Evolutionary conservation across 306 rosid genomes (phyloP), one percentile per base, ranked within the genome.

Genomic region (Medicago arabica): DNA sequence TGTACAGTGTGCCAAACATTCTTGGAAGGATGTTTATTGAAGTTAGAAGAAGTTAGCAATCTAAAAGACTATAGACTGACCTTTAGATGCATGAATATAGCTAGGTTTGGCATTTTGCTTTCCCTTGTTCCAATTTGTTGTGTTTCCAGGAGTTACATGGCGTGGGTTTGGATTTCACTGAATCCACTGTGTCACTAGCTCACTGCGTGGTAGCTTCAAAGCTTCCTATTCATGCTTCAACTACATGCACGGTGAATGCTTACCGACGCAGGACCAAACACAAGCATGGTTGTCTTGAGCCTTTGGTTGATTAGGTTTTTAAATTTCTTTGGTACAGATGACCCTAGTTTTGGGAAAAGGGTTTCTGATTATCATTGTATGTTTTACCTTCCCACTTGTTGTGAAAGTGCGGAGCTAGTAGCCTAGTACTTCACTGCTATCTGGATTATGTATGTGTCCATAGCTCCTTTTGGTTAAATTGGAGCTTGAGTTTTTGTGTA

Each of bases 1-100:
- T 94, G 97, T 94, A 94, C 89, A 92, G 95, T 75, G 83, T 91
- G 94, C 80, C 51, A 58, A 83, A 79, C 71, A 85, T 81, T 78
- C 53, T 77, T 83, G 85, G 85, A 78, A 60, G 83, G 57, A 39
- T 64, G 83, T 73, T 74, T 71, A 78, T 85, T 79, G 84, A 79
- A 81, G 88, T 76, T 82, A 86, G 85, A 72, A 66, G 82, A 75
- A 86, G 81, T 83, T 78, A 84, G 88, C 67, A 34, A 81, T 61
- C 67, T 61, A 61, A 31, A 61, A 61, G 19, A 83, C 71, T 69
- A 83, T 83, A 59, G 80, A 75, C 92, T 88, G 87, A 87, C 90
- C 78, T 67, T 77, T 89, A 88, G 91, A 80, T 86, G 88, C 78
- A 76, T 89, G 86, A 72, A 69, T 81, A 85, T 71, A 82, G 83